These are phyloP conservation scores for Ashbya aceris DNA, from an alignment of 1,139 yeast species.

Conservation along the genomic window DNA sequence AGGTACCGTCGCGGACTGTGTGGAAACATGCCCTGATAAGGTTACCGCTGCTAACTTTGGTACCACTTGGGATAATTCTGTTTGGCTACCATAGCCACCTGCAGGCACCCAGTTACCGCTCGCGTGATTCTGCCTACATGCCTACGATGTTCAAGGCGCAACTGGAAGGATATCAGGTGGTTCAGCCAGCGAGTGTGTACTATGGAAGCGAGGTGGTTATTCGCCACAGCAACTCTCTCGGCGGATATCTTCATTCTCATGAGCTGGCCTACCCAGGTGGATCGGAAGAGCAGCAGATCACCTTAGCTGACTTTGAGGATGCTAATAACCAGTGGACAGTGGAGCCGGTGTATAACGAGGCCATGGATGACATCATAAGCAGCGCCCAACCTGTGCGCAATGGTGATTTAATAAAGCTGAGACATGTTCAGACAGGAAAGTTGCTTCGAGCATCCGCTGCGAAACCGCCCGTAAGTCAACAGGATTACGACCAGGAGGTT, in stretches of 20 bases:
- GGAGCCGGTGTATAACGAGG: slow-evolving; percentile 32
- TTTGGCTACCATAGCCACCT: slow-evolving; percentile 45
- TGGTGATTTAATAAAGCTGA: slow-evolving; percentile 47
- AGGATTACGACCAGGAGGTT: slow-evolving; percentile 71
- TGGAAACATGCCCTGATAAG: slow-evolving; percentile 32
- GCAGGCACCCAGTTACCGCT: slow-evolving; percentile 34
- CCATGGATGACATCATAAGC: slow-evolving; percentile 16
- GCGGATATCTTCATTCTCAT: slow-evolving; percentile 65
- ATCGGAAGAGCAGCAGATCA: slow-evolving; percentile 58
- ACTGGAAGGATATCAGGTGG: slow-evolving; percentile 33
- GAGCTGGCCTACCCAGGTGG: slow-evolving; percentile 44
- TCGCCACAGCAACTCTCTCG: slow-evolving; percentile 50
- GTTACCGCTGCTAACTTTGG: slow-evolving; percentile 30
- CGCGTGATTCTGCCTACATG: slow-evolving; percentile 40
- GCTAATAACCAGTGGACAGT: slow-evolving; percentile 59
- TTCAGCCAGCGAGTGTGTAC: slow-evolving; percentile 39
- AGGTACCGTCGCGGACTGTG: slow-evolving; percentile 31
- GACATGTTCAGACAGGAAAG: slow-evolving; percentile 53
- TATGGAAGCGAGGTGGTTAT: slow-evolving; percentile 61
- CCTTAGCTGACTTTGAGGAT: slow-evolving; percentile 45
- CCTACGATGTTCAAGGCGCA: slow-evolving; percentile 49
- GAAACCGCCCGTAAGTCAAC: slow-evolving; percentile 72
- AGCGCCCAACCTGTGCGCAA: slow-evolving; percentile 36
- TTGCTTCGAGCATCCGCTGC: slow-evolving; percentile 49
- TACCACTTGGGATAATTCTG: slow-evolving; percentile 46